phyloP scores from a whole-genome alignment of 441 rosid genomes.

The Erodium texanum region DNA sequence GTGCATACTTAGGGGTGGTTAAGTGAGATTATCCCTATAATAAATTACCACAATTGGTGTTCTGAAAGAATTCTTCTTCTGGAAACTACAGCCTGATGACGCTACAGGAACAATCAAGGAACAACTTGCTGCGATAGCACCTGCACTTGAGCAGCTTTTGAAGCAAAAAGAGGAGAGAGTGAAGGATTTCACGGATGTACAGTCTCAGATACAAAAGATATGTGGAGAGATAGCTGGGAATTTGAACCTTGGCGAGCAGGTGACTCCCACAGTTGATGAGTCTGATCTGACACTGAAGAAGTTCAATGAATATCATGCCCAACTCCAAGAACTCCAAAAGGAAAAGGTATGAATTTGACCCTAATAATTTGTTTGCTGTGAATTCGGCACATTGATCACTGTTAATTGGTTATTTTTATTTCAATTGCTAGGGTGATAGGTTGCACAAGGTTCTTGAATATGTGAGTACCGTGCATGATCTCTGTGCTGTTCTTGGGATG shows the following conservation, averaged over 20 bases:
- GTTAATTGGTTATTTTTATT: conserved; percentile 26
- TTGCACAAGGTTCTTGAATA: conserved; percentile 80
- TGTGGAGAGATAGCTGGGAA: conserved; percentile 87
- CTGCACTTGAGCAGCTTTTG: conserved; percentile 77
- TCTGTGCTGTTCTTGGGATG: conserved; percentile 89
- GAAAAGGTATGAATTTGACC: conserved; percentile 55
- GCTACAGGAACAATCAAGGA: conserved; percentile 86
- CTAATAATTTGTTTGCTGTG: conserved; percentile 3
- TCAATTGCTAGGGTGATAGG: conserved; percentile 71
- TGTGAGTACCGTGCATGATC: conserved; percentile 87
- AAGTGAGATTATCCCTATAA: no score
- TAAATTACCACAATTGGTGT: neutral
- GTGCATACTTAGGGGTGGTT: no score
- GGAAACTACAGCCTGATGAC: conserved; percentile 52
- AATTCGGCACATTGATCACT: neutral
- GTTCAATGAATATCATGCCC: conserved; percentile 66
- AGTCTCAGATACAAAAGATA: conserved; percentile 77
- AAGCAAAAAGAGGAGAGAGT: conserved; percentile 92
- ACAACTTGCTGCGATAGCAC: conserved; percentile 88
- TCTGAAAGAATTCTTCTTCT: neutral
- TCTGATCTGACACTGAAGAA: conserved; percentile 73
- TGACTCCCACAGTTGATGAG: conserved; percentile 66
- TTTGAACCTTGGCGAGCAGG: conserved; percentile 35
- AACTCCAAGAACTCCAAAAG: conserved; percentile 86
- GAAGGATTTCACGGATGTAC: conserved; percentile 74